A percentile compares a stretch with the other conserved stretches of the same genome.
phyloP scores from a whole-genome alignment of 495 filamentous ascomycete genomes.

The Podospora pseudocomata region DNA sequence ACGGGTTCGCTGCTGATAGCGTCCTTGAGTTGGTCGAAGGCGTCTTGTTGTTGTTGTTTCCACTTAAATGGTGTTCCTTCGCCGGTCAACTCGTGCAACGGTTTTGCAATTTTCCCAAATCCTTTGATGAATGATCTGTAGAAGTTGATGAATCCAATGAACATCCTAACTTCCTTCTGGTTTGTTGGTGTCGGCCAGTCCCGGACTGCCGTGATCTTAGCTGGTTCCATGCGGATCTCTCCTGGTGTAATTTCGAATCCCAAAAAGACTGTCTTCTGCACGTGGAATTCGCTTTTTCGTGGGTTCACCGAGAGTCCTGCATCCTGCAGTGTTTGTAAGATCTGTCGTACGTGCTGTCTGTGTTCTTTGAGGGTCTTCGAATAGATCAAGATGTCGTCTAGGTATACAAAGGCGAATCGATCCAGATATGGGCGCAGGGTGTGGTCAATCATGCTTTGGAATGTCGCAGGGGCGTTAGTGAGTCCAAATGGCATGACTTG shows the following conservation, averaged over 20 bases:
- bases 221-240: neutral
- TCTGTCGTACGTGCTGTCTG: neutral
- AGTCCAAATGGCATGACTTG: conserved; percentile 36
- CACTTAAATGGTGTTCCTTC: neutral
- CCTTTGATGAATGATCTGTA: neutral
- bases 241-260: neutral
- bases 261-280: neutral
- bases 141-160: neutral
- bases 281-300: conserved; percentile 2
- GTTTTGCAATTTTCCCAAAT: neutral
- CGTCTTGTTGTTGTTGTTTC: neutral
- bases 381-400: conserved; percentile 15
- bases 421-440: conserved; percentile 26
- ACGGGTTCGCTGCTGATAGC: neutral
- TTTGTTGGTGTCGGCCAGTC: neutral
- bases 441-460: conserved; percentile 34
- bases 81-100: neutral
- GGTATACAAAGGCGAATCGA: conserved; percentile 15
- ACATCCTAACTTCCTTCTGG: neutral
- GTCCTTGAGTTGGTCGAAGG: neutral
- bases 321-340: neutral
- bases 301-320: neutral
- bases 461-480: conserved; percentile 23
- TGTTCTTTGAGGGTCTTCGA: neutral
- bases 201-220: neutral